A percentile compares a stretch with the other conserved stretches of the same genome.
Evolutionary conservation across 345 rosid genomes (phyloP).

Genomic region (Melaleuca alternifolia): DNA sequence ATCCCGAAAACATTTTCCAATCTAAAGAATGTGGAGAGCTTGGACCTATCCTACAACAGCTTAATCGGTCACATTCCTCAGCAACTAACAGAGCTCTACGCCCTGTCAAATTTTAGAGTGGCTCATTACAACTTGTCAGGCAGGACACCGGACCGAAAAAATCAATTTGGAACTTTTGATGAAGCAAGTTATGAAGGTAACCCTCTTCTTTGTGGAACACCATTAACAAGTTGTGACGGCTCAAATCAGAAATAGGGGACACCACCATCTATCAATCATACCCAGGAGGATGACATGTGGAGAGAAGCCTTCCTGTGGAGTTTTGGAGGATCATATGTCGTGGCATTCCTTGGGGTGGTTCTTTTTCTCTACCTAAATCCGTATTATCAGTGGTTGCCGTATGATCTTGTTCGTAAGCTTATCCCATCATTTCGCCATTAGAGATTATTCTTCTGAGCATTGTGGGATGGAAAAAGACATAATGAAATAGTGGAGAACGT

Average conservation of each 20-base stretch:
- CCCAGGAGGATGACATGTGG: neutral
- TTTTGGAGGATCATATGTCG: neutral
- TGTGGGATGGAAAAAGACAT: too few relatives aligned
- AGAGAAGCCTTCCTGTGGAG: neutral
- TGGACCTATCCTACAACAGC: constrained; percentile 19
- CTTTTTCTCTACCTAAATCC: neutral
- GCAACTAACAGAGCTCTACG: neutral
- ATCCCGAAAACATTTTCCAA: constrained; percentile 19
- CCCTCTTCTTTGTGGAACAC: constrained; percentile 15
- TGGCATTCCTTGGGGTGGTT: neutral
- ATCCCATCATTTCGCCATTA: neutral
- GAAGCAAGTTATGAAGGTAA: constrained; percentile 9
- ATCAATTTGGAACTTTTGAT: constrained; percentile 16
- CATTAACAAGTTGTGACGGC: neutral
- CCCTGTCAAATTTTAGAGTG: constrained; percentile 9
- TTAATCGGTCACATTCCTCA: constrained; percentile 14
- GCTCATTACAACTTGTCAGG: constrained; percentile 28
- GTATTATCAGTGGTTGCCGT: accelerated
- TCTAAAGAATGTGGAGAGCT: constrained; percentile 15
- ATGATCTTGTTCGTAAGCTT: neutral
- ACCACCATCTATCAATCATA: neutral
- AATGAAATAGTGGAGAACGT: neutral
- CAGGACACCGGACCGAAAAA: neutral
- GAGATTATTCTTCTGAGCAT: neutral
- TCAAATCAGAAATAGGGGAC: neutral